phyloP scores from a whole-genome alignment of 148 eudicot genomes.

The Vaccinium macrocarpon region DNA sequence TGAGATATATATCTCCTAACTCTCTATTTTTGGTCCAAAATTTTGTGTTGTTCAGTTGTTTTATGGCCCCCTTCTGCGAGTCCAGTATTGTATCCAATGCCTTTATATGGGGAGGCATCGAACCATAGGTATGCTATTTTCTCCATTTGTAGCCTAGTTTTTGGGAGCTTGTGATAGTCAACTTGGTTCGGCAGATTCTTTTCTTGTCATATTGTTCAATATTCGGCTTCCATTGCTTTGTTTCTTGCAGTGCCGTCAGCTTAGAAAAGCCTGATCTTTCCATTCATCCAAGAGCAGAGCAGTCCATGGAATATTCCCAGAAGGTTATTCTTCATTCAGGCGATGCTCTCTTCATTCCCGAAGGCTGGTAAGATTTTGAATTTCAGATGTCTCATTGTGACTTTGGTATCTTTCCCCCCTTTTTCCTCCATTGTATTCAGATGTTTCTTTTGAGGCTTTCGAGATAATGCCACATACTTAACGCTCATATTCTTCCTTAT shows the following conservation, averaged over 20 bases:
- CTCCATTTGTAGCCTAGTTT: neutral
- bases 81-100: constrained; percentile 70
- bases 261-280: constrained; percentile 66
- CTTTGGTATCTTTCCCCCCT: neutral
- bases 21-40: constrained; percentile 10
- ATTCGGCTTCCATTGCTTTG: neutral
- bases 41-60: constrained; percentile 50
- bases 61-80: constrained; percentile 96
- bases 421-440: constrained; percentile 7
- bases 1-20: neutral
- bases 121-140: constrained; percentile 67
- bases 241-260: constrained; percentile 56
- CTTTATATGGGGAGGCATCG: constrained; percentile 91
- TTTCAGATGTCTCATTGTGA: neutral
- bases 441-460: neutral
- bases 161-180: neutral
- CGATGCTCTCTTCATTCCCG: constrained; percentile 89
- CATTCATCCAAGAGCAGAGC: constrained; percentile 63
- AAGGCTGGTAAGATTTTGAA: constrained; percentile 71
- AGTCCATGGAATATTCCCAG: constrained; percentile 51
- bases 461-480: neutral
- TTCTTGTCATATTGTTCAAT: constrained; percentile 14
- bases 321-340: constrained; percentile 77
- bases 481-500: neutral
- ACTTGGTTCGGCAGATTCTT: constrained; percentile 1